Conservation (phyloP, 768 basidiomycete genomes). For the Fistulinella prunicolor region DNA sequence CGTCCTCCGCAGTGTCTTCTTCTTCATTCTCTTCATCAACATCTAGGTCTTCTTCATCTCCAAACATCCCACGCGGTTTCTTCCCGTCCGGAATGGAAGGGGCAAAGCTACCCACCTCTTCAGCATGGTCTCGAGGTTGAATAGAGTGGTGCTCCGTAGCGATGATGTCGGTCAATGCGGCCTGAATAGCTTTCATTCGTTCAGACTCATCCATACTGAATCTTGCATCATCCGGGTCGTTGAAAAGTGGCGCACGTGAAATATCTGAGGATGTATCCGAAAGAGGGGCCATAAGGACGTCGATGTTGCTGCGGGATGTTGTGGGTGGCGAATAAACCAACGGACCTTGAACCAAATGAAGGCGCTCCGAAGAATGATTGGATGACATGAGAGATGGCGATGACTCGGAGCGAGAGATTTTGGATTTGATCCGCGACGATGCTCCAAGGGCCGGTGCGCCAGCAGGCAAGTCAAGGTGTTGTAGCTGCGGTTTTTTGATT, state of each 20-base stretch:
- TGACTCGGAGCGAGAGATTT: slow-evolving; percentile 36
- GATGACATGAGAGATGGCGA: slow-evolving; percentile 30
- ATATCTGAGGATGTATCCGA: slow-evolving; percentile 48
- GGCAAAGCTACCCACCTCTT: slow-evolving; percentile 6
- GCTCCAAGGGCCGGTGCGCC: neutral
- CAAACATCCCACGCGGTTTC: slow-evolving; percentile 32
- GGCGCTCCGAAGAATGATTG: slow-evolving; percentile 11
- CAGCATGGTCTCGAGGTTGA: slow-evolving; percentile 14
- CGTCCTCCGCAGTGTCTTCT: slow-evolving; percentile 27
- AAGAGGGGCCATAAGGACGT: slow-evolving; percentile 78
- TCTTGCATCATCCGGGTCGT: slow-evolving; percentile 65
- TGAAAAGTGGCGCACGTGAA: slow-evolving; percentile 74
- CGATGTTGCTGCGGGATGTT: slow-evolving; percentile 51
- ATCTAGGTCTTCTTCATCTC: slow-evolving; percentile 38
- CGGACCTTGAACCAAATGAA: slow-evolving; percentile 19
- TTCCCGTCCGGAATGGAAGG: slow-evolving; percentile 8
- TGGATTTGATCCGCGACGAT: slow-evolving; percentile 8
- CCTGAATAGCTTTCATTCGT: slow-evolving; percentile 94
- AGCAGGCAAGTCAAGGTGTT: slow-evolving; percentile 12
- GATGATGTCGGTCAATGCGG: slow-evolving; percentile 94
- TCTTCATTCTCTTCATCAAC: slow-evolving; percentile 49
- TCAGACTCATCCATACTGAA: slow-evolving; percentile 63
- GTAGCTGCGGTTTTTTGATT: slow-evolving; percentile 4
- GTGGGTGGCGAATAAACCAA: slow-evolving; percentile 16
- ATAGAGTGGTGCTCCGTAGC: slow-evolving; percentile 64